Conservation (phyloP, 208 protist species). For the Vickermania ingenoplastis region DNA sequence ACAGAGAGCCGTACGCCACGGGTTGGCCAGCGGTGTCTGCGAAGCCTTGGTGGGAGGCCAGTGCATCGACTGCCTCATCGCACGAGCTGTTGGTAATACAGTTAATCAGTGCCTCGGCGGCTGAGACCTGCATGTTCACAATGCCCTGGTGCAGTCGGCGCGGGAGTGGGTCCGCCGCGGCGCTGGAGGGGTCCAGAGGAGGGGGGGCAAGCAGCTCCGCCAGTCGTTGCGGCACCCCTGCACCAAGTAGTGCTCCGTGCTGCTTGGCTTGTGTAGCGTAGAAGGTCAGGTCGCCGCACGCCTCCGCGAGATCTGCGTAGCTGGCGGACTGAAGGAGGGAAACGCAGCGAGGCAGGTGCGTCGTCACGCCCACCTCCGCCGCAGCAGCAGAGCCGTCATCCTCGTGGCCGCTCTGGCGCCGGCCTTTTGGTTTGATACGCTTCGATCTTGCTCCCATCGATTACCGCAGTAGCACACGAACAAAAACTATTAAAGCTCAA, state of each 20-base stretch:
- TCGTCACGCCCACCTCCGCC: neutral
- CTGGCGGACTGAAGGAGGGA: constrained; percentile 24
- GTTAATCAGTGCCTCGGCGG: constrained; percentile 48
- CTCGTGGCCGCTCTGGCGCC: constrained; percentile 8
- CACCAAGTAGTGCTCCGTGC: constrained; percentile 23
- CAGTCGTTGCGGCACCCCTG: constrained; percentile 34
- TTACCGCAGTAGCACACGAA: too few relatives aligned
- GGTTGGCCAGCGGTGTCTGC: neutral
- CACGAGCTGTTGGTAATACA: constrained; percentile 47
- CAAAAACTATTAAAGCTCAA: too few relatives aligned
- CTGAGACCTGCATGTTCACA: constrained; percentile 40
- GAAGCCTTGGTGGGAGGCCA: constrained; percentile 10
- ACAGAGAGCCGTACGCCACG: neutral
- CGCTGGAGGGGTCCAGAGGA: neutral
- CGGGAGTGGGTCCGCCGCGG: neutral
- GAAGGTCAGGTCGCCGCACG: constrained; percentile 30
- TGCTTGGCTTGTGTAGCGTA: constrained; percentile 30
- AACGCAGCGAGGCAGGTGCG: constrained; percentile 24
- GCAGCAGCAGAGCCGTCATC: constrained; percentile 6
- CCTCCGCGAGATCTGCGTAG: constrained; percentile 41
- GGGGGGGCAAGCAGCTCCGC: constrained; percentile 30
- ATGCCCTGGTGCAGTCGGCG: constrained; percentile 17
- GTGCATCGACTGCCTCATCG: constrained; percentile 42
- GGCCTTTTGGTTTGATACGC: constrained; percentile 5
- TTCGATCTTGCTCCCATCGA: constrained; percentile 6